A percentile compares a stretch with the other conserved stretches of the same genome.
phyloP scores from a whole-genome alignment of 169 alveolate species.

The Plasmodium sp. region DNA sequence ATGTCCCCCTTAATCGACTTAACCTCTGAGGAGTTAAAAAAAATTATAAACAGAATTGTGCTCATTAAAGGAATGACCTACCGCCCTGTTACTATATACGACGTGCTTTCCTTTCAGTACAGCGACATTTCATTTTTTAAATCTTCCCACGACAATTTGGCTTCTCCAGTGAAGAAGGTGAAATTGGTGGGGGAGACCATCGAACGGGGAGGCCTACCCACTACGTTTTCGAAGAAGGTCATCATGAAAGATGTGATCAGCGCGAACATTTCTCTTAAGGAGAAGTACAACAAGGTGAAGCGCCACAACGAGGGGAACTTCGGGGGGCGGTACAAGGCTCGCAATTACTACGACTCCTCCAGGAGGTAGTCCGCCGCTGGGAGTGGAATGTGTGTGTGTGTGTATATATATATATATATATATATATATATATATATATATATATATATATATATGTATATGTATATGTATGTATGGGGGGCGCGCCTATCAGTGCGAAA shows the following conservation, averaged over 20 bases:
- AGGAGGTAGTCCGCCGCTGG: not conserved
- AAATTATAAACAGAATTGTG: conserved; percentile 14
- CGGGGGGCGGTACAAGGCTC: conserved; percentile 14
- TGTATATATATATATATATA: too few species aligned
- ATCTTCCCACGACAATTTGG: conserved; percentile 20
- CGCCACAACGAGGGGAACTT: conserved; percentile 9
- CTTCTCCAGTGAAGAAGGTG: conserved; percentile 54
- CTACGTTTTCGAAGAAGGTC: conserved; percentile 24
- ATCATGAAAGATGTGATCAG: conserved; percentile 51
- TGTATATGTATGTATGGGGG: not conserved
- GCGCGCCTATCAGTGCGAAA: not conserved
- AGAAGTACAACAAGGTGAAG: conserved; percentile 19
- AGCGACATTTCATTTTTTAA: conserved; percentile 18
- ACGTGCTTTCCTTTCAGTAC: conserved; percentile 43
- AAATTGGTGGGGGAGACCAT: conserved; percentile 16
- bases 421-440: too few species aligned
- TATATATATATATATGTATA: too few species aligned
- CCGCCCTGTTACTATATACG: conserved; percentile 43
- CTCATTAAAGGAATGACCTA: conserved; percentile 11
- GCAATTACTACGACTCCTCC: conserved; percentile 35
- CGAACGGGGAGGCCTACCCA: conserved; percentile 64
- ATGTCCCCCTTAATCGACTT: conserved; percentile 26
- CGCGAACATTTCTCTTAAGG: conserved; percentile 43
- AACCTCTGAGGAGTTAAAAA: conserved; percentile 22
- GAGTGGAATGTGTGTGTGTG: not conserved